phyloP scores from a whole-genome alignment of 176 grass and related monocot genomes.

The Bothriochloa decipiens region DNA sequence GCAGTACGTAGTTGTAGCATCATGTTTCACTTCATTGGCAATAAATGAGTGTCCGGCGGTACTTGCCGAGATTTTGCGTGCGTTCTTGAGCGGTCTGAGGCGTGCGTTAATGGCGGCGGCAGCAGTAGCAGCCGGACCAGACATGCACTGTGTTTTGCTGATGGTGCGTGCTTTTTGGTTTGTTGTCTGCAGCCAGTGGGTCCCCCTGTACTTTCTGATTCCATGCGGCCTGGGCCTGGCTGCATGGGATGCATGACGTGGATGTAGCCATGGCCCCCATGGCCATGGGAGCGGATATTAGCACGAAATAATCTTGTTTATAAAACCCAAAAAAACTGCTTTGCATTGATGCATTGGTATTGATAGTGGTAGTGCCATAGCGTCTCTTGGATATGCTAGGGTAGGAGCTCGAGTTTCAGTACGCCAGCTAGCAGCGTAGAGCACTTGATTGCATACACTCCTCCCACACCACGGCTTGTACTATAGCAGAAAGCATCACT shows the following conservation, averaged over 20 bases:
- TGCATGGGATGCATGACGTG: neutral
- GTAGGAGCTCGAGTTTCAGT: neutral
- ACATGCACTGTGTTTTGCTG: neutral
- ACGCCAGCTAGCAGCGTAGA: neutral
- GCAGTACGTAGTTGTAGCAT: neutral
- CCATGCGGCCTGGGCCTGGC: neutral
- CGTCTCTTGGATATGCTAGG: neutral
- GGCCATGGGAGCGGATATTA: too few species aligned
- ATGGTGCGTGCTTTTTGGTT: neutral
- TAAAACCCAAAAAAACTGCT: neutral
- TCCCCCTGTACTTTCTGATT: neutral
- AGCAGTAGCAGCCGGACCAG: neutral
- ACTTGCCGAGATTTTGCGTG: neutral
- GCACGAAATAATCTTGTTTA: neutral
- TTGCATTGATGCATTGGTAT: neutral
- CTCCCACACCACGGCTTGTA: too few species aligned
- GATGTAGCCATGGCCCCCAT: too few species aligned
- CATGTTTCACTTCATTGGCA: neutral
- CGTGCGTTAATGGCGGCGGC: conserved; percentile 4
- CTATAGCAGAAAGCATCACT: neutral
- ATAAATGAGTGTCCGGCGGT: neutral
- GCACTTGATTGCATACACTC: too few species aligned
- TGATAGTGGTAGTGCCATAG: neutral
- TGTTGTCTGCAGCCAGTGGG: neutral
- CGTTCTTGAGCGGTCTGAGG: conserved; percentile 18